These are phyloP conservation scores for Diaporthe nobilis DNA, from an alignment of 2,329 filamentous ascomycete genomes.

Conservation along the genomic window DNA sequence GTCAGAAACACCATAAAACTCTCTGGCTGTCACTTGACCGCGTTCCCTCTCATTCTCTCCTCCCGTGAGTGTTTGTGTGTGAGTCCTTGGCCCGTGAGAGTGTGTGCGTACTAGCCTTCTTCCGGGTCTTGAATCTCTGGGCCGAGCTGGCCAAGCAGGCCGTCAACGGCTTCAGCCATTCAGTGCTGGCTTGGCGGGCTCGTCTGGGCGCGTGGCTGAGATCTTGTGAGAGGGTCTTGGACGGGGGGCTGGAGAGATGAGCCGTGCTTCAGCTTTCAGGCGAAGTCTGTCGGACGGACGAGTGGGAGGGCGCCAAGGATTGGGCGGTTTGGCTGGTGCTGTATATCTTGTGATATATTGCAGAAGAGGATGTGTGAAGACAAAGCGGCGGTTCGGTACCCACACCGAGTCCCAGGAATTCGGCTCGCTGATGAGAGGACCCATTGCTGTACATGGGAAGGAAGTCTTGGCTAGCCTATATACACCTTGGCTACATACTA, in stretches of 20 bases:
- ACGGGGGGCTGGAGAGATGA: slow-evolving; percentile 15
- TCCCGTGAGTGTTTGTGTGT: too few species aligned
- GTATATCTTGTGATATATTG: not conserved
- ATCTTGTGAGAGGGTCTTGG: slow-evolving; percentile 18
- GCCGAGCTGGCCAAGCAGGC: slow-evolving; percentile 53
- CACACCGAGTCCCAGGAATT: slow-evolving; percentile 21
- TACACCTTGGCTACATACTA: not conserved
- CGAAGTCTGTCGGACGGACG: not conserved
- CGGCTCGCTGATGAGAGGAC: slow-evolving; percentile 22
- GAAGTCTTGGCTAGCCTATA: slow-evolving; percentile 4
- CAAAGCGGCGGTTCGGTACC: not conserved
- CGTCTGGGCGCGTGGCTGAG: slow-evolving; percentile 30
- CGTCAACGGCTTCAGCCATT: slow-evolving; percentile 37
- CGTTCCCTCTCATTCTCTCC: not conserved
- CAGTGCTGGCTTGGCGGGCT: slow-evolving; percentile 24
- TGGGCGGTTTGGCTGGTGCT: not conserved
- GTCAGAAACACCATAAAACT: slow-evolving; percentile 31
- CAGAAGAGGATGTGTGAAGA: not conserved
- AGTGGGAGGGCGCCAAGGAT: slow-evolving; percentile 2
- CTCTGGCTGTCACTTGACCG: not conserved
- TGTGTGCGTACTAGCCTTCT: slow-evolving; percentile 55
- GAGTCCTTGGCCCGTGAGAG: not conserved
- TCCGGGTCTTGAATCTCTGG: slow-evolving; percentile 63
- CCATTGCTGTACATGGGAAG: slow-evolving; percentile 3
- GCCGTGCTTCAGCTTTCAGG: slow-evolving; percentile 22